Percentiles rank a stretch among this genome's conserved stretches.
Conservation (phyloP, 495 filamentous ascomycete genomes). For the Amorphotheca resinae region DNA sequence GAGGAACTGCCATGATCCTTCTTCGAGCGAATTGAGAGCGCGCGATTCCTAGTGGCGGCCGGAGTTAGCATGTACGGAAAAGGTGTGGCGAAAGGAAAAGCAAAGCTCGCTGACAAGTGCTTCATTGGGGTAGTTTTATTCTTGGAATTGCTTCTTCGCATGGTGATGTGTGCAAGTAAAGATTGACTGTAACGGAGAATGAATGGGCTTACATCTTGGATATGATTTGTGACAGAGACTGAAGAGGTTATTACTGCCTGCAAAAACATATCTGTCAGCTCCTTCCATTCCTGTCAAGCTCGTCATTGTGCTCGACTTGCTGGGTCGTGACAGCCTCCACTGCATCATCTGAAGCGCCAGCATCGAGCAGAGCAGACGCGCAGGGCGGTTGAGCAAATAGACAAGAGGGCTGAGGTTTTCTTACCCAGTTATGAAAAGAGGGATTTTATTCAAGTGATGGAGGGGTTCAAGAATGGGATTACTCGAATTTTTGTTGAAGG, state of each 20-base stretch:
- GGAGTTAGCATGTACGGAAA: background rate
- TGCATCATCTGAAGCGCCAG: background rate
- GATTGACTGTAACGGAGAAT: background rate
- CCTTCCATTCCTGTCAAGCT: background rate
- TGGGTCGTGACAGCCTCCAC: background rate
- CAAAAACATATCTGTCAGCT: background rate
- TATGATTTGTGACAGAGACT: background rate
- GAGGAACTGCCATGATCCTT: slow-evolving; percentile 23
- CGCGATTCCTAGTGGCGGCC: slow-evolving; percentile 28
- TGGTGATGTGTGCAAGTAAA: background rate
- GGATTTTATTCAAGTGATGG: too few relatives aligned
- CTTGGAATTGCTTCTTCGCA: background rate
- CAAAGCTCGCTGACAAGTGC: background rate
- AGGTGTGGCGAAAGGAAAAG: background rate
- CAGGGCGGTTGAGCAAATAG: too few relatives aligned
- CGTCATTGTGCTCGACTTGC: background rate
- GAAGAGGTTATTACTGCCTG: background rate
- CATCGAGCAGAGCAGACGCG: too few relatives aligned
- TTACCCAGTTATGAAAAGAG: too few relatives aligned
- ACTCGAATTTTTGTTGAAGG: too few relatives aligned
- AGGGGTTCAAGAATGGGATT: too few relatives aligned
- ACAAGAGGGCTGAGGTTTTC: too few relatives aligned
- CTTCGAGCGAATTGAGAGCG: slow-evolving; percentile 43
- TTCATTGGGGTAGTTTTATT: background rate
- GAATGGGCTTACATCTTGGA: background rate